phyloP scores from a whole-genome alignment of 169 alveolate species.

The Plasmodium gaboni region DNA sequence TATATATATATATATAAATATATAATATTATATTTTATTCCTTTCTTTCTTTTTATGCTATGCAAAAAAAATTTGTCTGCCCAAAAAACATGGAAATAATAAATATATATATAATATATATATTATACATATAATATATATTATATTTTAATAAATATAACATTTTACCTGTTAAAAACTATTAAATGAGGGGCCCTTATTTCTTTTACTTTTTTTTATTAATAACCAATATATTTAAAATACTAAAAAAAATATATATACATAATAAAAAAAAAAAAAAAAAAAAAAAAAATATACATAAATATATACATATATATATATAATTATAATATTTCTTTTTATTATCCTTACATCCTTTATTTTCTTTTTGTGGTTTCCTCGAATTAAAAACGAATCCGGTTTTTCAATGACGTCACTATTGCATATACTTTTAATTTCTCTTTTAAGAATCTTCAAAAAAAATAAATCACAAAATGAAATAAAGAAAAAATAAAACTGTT shows the following conservation, averaged over 20 bases:
- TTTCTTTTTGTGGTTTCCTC: slow-evolving; percentile 83
- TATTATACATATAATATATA: too few species aligned
- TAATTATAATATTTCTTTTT: slow-evolving; percentile 57
- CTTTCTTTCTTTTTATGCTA: too few species aligned
- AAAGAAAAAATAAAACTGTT: not conserved
- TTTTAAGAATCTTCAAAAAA: slow-evolving; percentile 67
- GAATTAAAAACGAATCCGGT: slow-evolving; percentile 79
- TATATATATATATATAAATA: too few species aligned
- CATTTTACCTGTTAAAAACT: too few species aligned
- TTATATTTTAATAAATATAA: too few species aligned
- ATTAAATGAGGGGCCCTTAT: too few species aligned
- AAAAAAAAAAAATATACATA: not conserved
- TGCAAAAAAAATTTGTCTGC: too few species aligned
- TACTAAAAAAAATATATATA: slow-evolving; percentile 27
- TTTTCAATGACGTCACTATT: slow-evolving; percentile 79
- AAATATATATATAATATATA: too few species aligned
- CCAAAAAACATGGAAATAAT: too few species aligned
- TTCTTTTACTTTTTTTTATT: not conserved
- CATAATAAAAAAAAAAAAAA: not conserved
- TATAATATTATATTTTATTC: too few species aligned
- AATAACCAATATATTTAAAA: slow-evolving; percentile 70
- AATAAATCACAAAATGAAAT: too few species aligned
- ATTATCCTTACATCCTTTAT: slow-evolving; percentile 78
- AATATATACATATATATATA: not conserved
- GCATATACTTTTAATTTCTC: slow-evolving; percentile 79